phyloP scores from a whole-genome alignment of 116 monocot genomes.

The Cymodocea nodosa region DNA sequence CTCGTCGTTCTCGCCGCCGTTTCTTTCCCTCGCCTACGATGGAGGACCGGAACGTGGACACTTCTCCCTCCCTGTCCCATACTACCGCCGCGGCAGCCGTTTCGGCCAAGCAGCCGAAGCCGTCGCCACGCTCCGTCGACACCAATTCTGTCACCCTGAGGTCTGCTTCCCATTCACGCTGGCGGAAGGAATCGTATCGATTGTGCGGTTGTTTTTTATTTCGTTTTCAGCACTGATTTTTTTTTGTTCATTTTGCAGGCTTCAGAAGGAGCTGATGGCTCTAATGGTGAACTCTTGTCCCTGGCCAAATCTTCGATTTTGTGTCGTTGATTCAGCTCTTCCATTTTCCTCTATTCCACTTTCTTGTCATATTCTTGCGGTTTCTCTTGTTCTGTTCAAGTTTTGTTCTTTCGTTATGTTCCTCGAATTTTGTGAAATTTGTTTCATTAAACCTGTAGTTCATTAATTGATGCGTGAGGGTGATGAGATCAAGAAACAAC shows the following conservation, averaged over 20 bases:
- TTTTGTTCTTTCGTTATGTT: too few relatives aligned
- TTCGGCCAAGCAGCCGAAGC: constrained; percentile 23
- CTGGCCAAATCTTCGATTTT: not conserved
- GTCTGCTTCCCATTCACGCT: constrained; percentile 7
- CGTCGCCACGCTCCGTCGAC: constrained; percentile 26
- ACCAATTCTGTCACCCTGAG: constrained; percentile 41
- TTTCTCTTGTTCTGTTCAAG: too few relatives aligned
- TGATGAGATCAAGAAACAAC: too few relatives aligned
- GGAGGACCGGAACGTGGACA: constrained; percentile 32
- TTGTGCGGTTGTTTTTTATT: not conserved
- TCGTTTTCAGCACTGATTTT: not conserved
- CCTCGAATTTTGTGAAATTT: too few relatives aligned
- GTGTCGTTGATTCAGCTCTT: not conserved
- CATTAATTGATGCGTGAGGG: too few relatives aligned
- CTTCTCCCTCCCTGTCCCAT: constrained; percentile 11
- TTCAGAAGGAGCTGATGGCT: constrained; percentile 72
- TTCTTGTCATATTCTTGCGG: not conserved
- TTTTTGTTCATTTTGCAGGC: constrained; percentile 20
- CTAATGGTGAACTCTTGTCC: constrained; percentile 34
- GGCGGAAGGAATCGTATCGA: not conserved
- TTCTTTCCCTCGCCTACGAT: constrained; percentile 1
- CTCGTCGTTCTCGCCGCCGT: not conserved
- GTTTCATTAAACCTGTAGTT: too few relatives aligned
- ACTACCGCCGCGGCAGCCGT: not conserved
- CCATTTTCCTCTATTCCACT: not conserved